phyloP scores from a whole-genome alignment of 2,329 filamentous ascomycete species.

The Fusarium sp. region DNA sequence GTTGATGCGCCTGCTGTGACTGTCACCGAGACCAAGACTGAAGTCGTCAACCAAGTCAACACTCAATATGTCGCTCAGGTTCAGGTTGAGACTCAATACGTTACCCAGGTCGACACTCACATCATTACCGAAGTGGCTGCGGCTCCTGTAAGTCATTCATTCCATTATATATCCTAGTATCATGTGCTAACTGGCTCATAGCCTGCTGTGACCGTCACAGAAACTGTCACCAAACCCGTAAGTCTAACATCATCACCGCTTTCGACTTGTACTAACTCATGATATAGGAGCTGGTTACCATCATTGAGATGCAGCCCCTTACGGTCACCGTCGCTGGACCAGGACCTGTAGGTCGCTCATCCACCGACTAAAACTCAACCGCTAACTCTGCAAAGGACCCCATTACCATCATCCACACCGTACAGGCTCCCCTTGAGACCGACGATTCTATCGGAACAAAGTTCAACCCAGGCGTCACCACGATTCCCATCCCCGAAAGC shows the following conservation, averaged over 20 bases:
- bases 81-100: slow-evolving; percentile 22
- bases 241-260: background rate
- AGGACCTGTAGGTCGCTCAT: slow-evolving; percentile 20
- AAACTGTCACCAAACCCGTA: slow-evolving; percentile 29
- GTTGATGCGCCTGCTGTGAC: slow-evolving; percentile 29
- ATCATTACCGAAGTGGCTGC: slow-evolving; percentile 33
- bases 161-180: rapidly evolving
- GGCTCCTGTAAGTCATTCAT: slow-evolving; percentile 28
- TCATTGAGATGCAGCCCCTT: slow-evolving; percentile 31
- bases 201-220: slow-evolving; percentile 31
- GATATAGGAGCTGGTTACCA: slow-evolving; percentile 26
- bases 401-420: slow-evolving; percentile 41
- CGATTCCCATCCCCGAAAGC: slow-evolving; percentile 47
- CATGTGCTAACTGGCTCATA: background rate
- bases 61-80: slow-evolving; percentile 37
- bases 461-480: slow-evolving; percentile 47
- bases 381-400: slow-evolving; percentile 28
- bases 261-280: background rate
- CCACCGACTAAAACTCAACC: background rate
- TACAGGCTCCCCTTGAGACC: slow-evolving; percentile 24
- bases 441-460: slow-evolving; percentile 13
- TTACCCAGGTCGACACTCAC: slow-evolving; percentile 21
- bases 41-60: slow-evolving; percentile 27
- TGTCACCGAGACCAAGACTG: slow-evolving; percentile 29
- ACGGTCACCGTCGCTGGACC: slow-evolving; percentile 7